phyloP scores from a whole-genome alignment of 805 yeast genomes.

The Saccharomycopsis fibuligera region DNA sequence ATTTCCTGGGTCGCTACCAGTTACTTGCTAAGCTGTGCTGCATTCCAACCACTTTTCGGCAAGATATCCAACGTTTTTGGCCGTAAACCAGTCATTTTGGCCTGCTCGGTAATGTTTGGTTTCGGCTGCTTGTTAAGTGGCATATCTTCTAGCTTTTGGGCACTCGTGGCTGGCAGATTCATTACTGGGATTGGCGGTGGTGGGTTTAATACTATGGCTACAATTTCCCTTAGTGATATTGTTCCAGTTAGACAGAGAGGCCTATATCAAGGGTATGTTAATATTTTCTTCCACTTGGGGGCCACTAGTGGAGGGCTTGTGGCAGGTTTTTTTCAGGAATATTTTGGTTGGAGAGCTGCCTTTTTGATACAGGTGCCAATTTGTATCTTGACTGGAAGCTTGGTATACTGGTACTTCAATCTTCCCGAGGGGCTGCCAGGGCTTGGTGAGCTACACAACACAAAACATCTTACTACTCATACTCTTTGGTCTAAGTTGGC shows the following conservation, averaged over 20 bases:
- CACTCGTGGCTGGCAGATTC: constrained; percentile 50
- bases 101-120: constrained; percentile 37
- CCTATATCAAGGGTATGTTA: constrained; percentile 74
- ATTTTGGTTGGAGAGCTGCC: constrained; percentile 62
- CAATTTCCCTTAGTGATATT: constrained; percentile 71
- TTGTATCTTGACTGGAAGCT: constrained; percentile 35
- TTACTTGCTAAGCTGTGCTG: constrained; percentile 60
- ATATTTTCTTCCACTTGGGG: constrained; percentile 68
- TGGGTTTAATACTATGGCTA: constrained; percentile 68
- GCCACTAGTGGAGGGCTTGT: constrained; percentile 63
- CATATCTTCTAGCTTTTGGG: constrained; percentile 28
- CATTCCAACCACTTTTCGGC: constrained; percentile 72
- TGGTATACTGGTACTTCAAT: constrained; percentile 33
- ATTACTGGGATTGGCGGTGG: constrained; percentile 89
- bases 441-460: constrained; percentile 41
- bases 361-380: constrained; percentile 50
- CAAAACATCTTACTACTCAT: too few species aligned
- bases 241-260: constrained; percentile 74
- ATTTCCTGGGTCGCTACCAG: constrained; percentile 71
- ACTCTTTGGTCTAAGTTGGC: constrained; percentile 39
- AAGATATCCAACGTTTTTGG: constrained; percentile 62
- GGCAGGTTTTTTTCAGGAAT: constrained; percentile 49
- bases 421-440: constrained; percentile 49
- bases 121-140: constrained; percentile 42
- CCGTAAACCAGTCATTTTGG: constrained; percentile 37